Percentiles rank a stretch among this genome's conserved stretches.
Evolutionary conservation across 1,284 basidiomycete species (phyloP).

Genomic region (Abortiporus biennis): DNA sequence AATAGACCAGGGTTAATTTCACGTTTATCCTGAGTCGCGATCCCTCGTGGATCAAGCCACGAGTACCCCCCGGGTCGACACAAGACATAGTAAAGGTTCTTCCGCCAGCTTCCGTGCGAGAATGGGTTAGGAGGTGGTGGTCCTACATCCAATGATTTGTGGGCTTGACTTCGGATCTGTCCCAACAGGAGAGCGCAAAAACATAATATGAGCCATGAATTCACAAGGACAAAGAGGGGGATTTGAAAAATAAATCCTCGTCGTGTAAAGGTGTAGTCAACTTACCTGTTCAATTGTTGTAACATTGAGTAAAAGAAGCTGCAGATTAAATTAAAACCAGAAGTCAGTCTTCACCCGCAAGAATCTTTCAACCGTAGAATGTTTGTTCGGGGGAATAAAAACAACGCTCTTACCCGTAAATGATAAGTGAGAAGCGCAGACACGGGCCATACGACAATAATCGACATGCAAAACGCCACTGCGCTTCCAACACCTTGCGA

Average conservation of each 20-base stretch:
- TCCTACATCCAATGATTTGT: constrained; percentile 57
- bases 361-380: no score
- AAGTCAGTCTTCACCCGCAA: no score
- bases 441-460: constrained; percentile 77
- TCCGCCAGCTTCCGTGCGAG: constrained; percentile 65
- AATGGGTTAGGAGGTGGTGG: constrained; percentile 72
- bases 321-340: constrained; percentile 9
- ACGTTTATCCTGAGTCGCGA: constrained; percentile 62
- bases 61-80: constrained; percentile 68
- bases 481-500: constrained; percentile 65
- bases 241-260: no score
- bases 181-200: no score
- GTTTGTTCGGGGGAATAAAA: no score
- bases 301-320: constrained; percentile 78
- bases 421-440: constrained; percentile 78
- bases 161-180: constrained; percentile 75
- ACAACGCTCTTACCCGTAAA: constrained; percentile 74
- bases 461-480: constrained; percentile 65
- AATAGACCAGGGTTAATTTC: constrained; percentile 54
- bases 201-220: no score
- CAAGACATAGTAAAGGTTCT: constrained; percentile 61
- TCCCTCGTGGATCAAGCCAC: constrained; percentile 53
- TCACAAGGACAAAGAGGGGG: background rate
- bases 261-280: constrained; percentile 6
- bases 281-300: constrained; percentile 92